Percentiles rank a stretch among this genome's conserved stretches.
Conservation (phyloP, 2,329 filamentous ascomycete genomes). For the Blastomyces percursus region DNA sequence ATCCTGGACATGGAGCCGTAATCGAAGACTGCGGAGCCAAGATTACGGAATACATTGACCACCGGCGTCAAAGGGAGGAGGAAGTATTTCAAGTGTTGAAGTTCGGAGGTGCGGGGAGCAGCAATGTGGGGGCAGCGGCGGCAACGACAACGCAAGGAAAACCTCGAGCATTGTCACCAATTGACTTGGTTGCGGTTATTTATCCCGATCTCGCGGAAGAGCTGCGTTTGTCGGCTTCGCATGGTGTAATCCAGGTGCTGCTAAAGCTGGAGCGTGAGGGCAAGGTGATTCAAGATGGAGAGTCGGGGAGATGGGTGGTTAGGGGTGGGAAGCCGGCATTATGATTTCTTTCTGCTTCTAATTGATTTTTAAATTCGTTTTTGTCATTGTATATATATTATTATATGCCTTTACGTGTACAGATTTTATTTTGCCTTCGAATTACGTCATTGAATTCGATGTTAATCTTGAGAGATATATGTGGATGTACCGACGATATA, state of each 20-base stretch:
- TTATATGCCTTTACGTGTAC: not conserved
- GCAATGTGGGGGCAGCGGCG: constrained; percentile 20
- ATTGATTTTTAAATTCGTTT: not conserved
- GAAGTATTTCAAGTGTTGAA: constrained; percentile 60
- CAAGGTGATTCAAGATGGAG: constrained; percentile 40
- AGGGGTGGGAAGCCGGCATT: constrained; percentile 22
- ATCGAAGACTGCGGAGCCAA: constrained; percentile 60
- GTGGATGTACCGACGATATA: not conserved
- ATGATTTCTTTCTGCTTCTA: constrained; percentile 14
- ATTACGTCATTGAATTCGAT: not conserved
- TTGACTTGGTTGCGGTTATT: constrained; percentile 79
- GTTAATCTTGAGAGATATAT: not conserved
- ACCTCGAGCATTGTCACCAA: constrained; percentile 49
- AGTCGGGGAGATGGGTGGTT: constrained; percentile 16
- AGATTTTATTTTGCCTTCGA: not conserved
- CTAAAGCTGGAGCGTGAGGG: constrained; percentile 67
- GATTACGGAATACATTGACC: constrained; percentile 71
- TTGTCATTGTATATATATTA: not conserved
- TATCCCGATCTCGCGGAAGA: constrained; percentile 69
- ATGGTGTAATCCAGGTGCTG: constrained; percentile 67
- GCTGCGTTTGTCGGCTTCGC: constrained; percentile 64
- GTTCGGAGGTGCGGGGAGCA: constrained; percentile 27
- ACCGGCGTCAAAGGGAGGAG: constrained; percentile 67
- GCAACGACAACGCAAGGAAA: constrained; percentile 22
- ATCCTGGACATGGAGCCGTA: constrained; percentile 78